A percentile compares a stretch with the other conserved stretches of the same genome.
phyloP scores from a whole-genome alignment of 805 yeast species.

The Lipomyces sp. region DNA sequence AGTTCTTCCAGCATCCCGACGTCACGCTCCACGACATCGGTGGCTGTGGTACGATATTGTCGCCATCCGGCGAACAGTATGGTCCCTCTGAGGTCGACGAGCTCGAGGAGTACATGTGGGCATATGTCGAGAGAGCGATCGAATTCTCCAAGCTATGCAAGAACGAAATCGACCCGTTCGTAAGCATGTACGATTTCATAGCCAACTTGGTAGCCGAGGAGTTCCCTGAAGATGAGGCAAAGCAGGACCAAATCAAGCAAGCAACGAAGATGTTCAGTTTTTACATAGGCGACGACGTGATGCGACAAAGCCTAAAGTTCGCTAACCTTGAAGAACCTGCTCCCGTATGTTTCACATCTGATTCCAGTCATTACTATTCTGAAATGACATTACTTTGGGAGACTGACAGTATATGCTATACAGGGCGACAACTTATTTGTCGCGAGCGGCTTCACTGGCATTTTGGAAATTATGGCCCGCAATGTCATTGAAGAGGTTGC shows the following conservation, averaged over 20 bases:
- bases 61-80: slow-evolving; percentile 17
- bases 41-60: slow-evolving; percentile 5
- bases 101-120: slow-evolving; percentile 23
- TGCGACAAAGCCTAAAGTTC: slow-evolving; percentile 26
- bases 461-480: slow-evolving; percentile 12
- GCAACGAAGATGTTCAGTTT: slow-evolving; percentile 23
- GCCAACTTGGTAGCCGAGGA: not conserved
- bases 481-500: not conserved
- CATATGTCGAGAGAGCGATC: slow-evolving; percentile 29
- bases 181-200: slow-evolving; percentile 20
- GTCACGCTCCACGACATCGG: slow-evolving; percentile 21
- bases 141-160: slow-evolving; percentile 21
- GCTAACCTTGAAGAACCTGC: slow-evolving; percentile 26
- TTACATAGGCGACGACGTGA: slow-evolving; percentile 27
- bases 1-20: slow-evolving; percentile 2
- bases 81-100: not conserved
- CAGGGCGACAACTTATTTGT: slow-evolving; percentile 28
- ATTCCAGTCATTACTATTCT: too few species aligned
- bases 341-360: slow-evolving; percentile 18
- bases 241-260: slow-evolving; percentile 5
- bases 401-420: too few species aligned
- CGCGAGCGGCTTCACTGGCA: slow-evolving; percentile 24
- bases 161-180: slow-evolving; percentile 12
- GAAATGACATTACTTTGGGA: too few species aligned
- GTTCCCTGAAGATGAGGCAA: not conserved